Evolutionary conservation across 768 basidiomycete species (phyloP).

Genomic region (Kwoniella sp.): DNA sequence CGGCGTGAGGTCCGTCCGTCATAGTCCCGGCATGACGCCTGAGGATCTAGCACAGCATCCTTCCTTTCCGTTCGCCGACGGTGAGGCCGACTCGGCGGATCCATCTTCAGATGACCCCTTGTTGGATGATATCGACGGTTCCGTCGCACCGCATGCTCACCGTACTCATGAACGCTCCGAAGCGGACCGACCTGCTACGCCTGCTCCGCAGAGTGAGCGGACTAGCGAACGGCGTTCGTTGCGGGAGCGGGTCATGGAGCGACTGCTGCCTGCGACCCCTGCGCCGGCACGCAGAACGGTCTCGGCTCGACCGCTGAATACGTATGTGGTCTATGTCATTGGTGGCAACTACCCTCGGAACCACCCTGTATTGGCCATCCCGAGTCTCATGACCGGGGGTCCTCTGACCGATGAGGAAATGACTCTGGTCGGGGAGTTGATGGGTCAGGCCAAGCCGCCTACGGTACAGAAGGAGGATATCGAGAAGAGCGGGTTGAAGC

Average conservation of each 20-base stretch:
- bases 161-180: too few species aligned
- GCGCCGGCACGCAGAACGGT: neutral
- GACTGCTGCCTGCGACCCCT: slow-evolving; percentile 57
- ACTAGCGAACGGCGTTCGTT: slow-evolving; percentile 22
- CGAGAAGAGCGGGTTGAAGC: slow-evolving; percentile 71
- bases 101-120: too few species aligned
- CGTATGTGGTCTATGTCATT: slow-evolving; percentile 82
- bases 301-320: slow-evolving; percentile 51
- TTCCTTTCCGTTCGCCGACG: slow-evolving; percentile 26
- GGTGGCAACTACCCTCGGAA: slow-evolving; percentile 85
- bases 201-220: too few species aligned
- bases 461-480: slow-evolving; percentile 80
- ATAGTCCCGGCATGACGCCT: slow-evolving; percentile 23
- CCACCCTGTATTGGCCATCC: slow-evolving; percentile 71
- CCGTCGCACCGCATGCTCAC: too few species aligned
- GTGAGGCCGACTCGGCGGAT: too few species aligned
- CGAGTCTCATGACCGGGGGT: slow-evolving; percentile 49
- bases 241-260: slow-evolving; percentile 31
- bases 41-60: slow-evolving; percentile 33
- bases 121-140: too few species aligned
- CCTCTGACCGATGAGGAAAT: slow-evolving; percentile 34
- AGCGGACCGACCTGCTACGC: too few species aligned
- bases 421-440: slow-evolving; percentile 33
- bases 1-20: slow-evolving; percentile 29
- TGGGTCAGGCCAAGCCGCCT: slow-evolving; percentile 53